Base-by-base conservation (phyloP, 257 asterid genomes). In the Haberlea rhodopensis region DNA sequence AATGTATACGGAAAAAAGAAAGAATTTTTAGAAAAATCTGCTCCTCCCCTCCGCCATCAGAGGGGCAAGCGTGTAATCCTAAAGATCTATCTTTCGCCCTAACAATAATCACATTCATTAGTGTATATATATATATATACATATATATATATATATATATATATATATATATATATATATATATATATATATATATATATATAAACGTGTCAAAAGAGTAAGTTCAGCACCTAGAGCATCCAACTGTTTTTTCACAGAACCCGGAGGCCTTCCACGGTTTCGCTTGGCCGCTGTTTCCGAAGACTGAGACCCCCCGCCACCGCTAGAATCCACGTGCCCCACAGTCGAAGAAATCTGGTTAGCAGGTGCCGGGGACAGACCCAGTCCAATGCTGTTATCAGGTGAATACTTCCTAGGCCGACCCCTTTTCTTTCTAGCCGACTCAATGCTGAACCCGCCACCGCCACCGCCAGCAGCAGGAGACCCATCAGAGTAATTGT, bases 381-480 rank as follows among this genome's bases (percentile, higher is more conserved):
- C 90, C 2, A 90, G 76, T 1, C 87, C 94, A 70, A 89, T 89
- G 86, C 84, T 78, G 76, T 79, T 80, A 37, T 87, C 95, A 1
- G 92, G 94, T 0, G 96, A 84, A 71, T 84, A 87, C 69, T 89
- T 89, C 68, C 97, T 87, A 2, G 97, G 97, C 25, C 97, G 77
- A 10, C 97, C 97, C 70, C 97, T 75, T 61, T 87, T 89, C 81
- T 87, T 89, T 65, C 79, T 85, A 21, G 88, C 76, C 6, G 86
- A 81, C 77, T 86, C 95, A 34, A 77, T 64, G 80, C 46, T 74
- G 72, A 75, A 81, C 72, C 87, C 84, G 5, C 71, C 86, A 15
- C 74, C 80, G 0, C 80, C 84, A 29, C 52, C 72, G 54, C 82
- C 73, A 0, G 76, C 72, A 10, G 87, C 71, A 8, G 87, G 81